A percentile compares a stretch with the other conserved stretches of the same genome.
phyloP scores from a whole-genome alignment of 2,329 filamentous ascomycete species.

The Aspergillus tubingensis region DNA sequence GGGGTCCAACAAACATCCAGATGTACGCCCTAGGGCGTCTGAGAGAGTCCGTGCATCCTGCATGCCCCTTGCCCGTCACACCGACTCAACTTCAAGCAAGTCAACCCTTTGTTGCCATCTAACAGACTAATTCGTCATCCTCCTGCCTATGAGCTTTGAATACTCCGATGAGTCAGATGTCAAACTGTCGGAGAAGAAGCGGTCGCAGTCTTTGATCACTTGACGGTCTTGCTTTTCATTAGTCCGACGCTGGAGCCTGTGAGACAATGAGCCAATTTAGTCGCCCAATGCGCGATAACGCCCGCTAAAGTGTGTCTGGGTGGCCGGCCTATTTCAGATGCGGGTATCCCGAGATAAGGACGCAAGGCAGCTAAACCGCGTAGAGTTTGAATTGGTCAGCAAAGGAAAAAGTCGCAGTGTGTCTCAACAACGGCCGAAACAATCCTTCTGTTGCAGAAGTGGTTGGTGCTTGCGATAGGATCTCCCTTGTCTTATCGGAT shows the following conservation, averaged over 20 bases:
- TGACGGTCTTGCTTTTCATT: slow-evolving; percentile 2
- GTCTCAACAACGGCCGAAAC: background rate
- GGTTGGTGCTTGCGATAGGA: too few relatives aligned
- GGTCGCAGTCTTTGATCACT: slow-evolving; percentile 3
- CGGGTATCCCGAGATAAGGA: slow-evolving; percentile 6
- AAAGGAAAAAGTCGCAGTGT: background rate
- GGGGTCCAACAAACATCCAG: background rate
- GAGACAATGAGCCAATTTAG: background rate
- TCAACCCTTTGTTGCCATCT: slow-evolving; percentile 1
- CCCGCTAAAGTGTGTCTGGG: background rate
- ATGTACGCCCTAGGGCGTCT: background rate
- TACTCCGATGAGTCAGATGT: background rate
- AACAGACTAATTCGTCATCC: slow-evolving; percentile 1
- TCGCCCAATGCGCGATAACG: slow-evolving; percentile 1
- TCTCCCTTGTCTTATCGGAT: too few relatives aligned
- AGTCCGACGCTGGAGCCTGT: background rate
- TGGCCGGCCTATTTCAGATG: background rate
- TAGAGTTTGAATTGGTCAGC: background rate
- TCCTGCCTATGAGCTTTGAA: background rate
- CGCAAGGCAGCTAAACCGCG: slow-evolving; percentile 1
- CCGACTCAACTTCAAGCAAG: slow-evolving; percentile 1
- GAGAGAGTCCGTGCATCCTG: slow-evolving; percentile 8
- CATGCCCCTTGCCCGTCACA: slow-evolving; percentile 10
- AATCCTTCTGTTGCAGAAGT: background rate
- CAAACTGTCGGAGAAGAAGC: background rate